Evolutionary conservation across 345 rosid species (phyloP), one percentile per base, ranked within the genome.

Genomic region (Abelmoschus esculentus): DNA sequence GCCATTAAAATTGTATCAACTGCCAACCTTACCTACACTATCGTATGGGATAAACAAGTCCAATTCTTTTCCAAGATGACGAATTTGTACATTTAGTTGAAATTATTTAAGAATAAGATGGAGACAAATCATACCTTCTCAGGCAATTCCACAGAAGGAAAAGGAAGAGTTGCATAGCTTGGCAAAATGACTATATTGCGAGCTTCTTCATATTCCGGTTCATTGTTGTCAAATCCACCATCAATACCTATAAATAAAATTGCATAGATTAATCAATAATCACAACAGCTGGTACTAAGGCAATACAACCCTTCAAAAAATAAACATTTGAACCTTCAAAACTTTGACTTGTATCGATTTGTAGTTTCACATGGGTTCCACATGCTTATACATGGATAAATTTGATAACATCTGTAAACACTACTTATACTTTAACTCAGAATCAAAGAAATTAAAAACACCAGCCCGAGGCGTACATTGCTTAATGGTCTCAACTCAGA

Each of bases 141-240:
- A 29, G 98, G 99, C 78, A 96, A 80, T 77, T 92, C 96, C 78
- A 96, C 92, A 14, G 91, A 86, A 77, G 99, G 99, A 78, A 90
- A 89, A 13, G 90, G 85, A 64, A 92, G 89, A 36, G 90, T 79
- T 31, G 84, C 84, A 63, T 85, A 83, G 69, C 79, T 87, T 49
- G 99, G 99, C 79, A 96, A 85, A 65, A 96, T 77, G 65, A 92
- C 88, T 55, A 92, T 85, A 63, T 70, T 84, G 72, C 80, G 80
- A 69, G 83, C 78, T 74, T 90, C 96, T 69, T 96, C 99, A 69
- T 89, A 90, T 80, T 89, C 90, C 64, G 86, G 81, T 70, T 87
- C 98, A 72, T 75, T 87, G 84, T 82, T 90, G 78, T 90, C 99
- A 80, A 96, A 96, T 12, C 98, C 98, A 36, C 98, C 99, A 60